These are phyloP conservation scores for Hemisphaericaspora subhashii DNA, from an alignment of 1,139 yeast species.

Conservation along the genomic window DNA sequence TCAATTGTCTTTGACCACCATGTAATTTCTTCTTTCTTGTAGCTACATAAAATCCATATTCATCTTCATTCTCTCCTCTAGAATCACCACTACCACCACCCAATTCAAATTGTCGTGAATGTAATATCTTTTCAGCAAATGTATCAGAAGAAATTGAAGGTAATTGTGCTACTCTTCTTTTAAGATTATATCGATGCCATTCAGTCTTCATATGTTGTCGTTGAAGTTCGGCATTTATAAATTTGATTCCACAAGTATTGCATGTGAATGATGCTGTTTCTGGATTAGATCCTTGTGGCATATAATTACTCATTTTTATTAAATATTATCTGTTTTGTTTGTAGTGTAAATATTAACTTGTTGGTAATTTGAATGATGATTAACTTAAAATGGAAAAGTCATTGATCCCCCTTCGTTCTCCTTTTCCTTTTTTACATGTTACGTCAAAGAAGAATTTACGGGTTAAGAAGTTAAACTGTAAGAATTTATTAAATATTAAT, in stretches of 20 bases:
- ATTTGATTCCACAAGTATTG: constrained; percentile 81
- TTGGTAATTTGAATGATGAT: too few relatives aligned
- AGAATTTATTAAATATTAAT: too few relatives aligned
- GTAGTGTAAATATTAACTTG: background rate
- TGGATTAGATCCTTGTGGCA: constrained; percentile 38
- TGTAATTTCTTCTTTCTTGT: constrained; percentile 24
- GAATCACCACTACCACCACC: constrained; percentile 16
- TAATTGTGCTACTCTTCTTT: constrained; percentile 84
- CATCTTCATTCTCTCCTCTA: constrained; percentile 53
- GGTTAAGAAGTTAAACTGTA: too few relatives aligned
- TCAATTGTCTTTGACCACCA: constrained; percentile 21
- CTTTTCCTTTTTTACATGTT: too few relatives aligned
- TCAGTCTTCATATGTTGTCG: constrained; percentile 93
- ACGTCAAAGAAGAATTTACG: too few relatives aligned
- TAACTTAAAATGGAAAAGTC: too few relatives aligned
- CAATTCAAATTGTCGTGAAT: constrained; percentile 18
- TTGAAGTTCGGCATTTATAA: constrained; percentile 77
- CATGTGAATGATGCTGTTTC: constrained; percentile 61
- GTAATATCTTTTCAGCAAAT: constrained; percentile 72
- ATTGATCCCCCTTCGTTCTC: too few relatives aligned
- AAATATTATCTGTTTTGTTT: background rate
- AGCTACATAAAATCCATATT: constrained; percentile 57
- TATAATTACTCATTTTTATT: constrained; percentile 19
- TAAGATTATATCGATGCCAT: constrained; percentile 92
- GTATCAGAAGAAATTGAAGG: constrained; percentile 78